Percentiles rank a stretch among this genome's conserved stretches.
These are phyloP conservation scores for Septoria petroselini DNA, from an alignment of 2,329 filamentous ascomycete species.

Conservation along the genomic window DNA sequence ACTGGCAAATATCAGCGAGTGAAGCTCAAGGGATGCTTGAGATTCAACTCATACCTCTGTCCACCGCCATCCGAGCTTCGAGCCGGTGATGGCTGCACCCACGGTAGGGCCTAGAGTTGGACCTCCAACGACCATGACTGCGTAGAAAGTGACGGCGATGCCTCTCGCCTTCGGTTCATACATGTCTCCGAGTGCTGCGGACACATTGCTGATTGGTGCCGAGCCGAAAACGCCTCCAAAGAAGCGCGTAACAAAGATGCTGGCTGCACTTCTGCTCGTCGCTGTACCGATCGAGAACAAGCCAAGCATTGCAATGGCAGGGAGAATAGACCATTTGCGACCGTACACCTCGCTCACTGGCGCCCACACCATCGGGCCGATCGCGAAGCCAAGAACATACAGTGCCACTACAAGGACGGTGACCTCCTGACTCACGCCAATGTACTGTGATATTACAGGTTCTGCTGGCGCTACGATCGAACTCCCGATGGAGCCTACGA, in stretches of 20 bases:
- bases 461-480: slow-evolving; percentile 52
- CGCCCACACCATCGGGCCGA: slow-evolving; percentile 39
- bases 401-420: slow-evolving; percentile 48
- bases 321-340: slow-evolving; percentile 46
- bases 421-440: slow-evolving; percentile 45
- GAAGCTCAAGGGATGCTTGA: too few relatives aligned
- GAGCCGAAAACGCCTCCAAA: slow-evolving; percentile 48
- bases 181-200: slow-evolving; percentile 47
- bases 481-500: slow-evolving; percentile 39
- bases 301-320: slow-evolving; percentile 43
- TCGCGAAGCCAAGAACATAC: slow-evolving; percentile 47
- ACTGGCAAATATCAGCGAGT: slow-evolving; percentile 14
- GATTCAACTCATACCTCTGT: neutral
- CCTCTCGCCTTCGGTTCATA: slow-evolving; percentile 41
- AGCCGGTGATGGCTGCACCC: slow-evolving; percentile 42
- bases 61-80: slow-evolving; percentile 36
- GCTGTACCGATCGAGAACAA: slow-evolving; percentile 50
- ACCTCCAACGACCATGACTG: slow-evolving; percentile 42
- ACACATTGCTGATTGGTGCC: slow-evolving; percentile 45
- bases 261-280: slow-evolving; percentile 38
- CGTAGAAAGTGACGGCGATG: slow-evolving; percentile 42
- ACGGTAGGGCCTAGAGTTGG: slow-evolving; percentile 44
- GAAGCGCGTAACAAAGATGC: slow-evolving; percentile 45
- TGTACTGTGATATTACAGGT: slow-evolving; percentile 43
- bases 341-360: slow-evolving; percentile 40